Conservation (phyloP, 345 rosid species). For the Gossypium turneri region DNA sequence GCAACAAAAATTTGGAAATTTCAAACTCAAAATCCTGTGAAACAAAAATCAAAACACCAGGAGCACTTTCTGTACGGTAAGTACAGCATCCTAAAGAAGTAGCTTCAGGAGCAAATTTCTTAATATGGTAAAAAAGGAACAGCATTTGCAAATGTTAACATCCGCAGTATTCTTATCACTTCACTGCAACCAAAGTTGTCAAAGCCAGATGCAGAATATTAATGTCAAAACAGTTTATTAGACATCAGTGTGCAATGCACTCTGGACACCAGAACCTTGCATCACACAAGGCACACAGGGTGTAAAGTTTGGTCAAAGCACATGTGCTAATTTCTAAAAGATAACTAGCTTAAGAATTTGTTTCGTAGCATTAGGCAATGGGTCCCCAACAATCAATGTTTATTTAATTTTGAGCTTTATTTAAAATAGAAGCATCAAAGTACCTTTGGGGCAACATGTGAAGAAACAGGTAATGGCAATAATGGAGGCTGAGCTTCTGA, state of each 20-base stretch:
- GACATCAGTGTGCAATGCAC: neutral
- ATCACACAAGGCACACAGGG: neutral
- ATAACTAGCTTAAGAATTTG: neutral
- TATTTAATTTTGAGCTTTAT: neutral
- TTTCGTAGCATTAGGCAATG: neutral
- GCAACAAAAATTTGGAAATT: neutral
- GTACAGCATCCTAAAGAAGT: neutral
- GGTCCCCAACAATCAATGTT: neutral
- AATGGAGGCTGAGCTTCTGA: constrained; percentile 71
- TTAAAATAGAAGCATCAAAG: neutral
- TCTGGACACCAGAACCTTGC: neutral
- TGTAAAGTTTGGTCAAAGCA: neutral
- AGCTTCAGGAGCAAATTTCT: neutral
- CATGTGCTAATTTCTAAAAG: neutral
- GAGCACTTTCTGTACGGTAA: neutral
- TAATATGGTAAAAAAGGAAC: neutral
- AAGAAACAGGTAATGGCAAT: constrained; percentile 72
- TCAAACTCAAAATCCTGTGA: neutral
- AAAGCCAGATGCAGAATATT: neutral
- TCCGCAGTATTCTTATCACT: neutral
- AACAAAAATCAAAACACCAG: neutral
- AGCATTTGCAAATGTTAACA: neutral
- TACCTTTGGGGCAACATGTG: constrained; percentile 54
- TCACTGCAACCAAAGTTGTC: neutral
- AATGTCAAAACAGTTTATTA: neutral